Evolutionary conservation across 2,329 filamentous ascomycete genomes (phyloP), one percentile per base, ranked within the genome.

Genomic region (Cladosporium sp.): DNA sequence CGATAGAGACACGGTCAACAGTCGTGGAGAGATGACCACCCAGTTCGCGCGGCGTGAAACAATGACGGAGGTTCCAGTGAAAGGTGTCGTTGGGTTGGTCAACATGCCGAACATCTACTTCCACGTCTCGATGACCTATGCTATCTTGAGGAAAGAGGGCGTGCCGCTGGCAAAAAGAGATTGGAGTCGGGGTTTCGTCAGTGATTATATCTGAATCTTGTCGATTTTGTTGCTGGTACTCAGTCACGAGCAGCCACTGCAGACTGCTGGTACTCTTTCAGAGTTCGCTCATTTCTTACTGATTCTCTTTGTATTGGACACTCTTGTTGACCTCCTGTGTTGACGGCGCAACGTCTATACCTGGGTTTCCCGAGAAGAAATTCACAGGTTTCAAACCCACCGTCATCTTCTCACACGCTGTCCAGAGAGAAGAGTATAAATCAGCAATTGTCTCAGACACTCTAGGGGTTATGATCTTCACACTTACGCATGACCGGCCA

Each of bases 341-440:
- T 55, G 76, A 76, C 8, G 63, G 51, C 30, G 80, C 80, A 20
- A 84, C 79, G 69, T 83, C 80, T 54, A 83, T 75, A 4, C 77
- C 76, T 0, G 81, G 81, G 52, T 83, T 84, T 30, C 69, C 73
- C 1, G 74, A 75, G 62, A 83, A 84, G 73, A 84, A 83, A 63
- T 84, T 80, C 9, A 75, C 73, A 0, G 81, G 80, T 40, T 77
- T 75, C 55, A 82, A 71, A 25, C 77, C 71, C 5, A 82, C 63
- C 61, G 76, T 73, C 61, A 79, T 75, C 38, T 78, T 78, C 61
- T 82, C 79, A 1, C 74, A 71, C 0, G 79, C n/a, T n/a, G n/a
- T n/a, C n/a, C n/a, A n/a, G n/a, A n/a, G n/a, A n/a, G n/a, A n/a
- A n/a, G n/a, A n/a, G n/a, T n/a, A n/a, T n/a, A n/a, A n/a, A n/a